phyloP scores from a whole-genome alignment of 257 asterid genomes.

The Anisodus tanguticus region DNA sequence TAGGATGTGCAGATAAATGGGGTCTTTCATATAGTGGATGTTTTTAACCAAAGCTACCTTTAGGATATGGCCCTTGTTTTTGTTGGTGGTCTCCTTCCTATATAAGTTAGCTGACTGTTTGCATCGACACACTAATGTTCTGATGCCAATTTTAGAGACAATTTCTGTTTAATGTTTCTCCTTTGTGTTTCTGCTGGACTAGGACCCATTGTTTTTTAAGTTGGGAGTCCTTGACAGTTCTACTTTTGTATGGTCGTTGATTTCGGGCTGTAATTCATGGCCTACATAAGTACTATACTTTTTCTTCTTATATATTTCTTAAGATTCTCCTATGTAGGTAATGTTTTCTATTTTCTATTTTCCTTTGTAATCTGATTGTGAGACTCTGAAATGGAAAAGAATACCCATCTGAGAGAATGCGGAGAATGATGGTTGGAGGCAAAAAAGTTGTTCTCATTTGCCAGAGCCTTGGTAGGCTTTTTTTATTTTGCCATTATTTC shows the following conservation, averaged over 20 bases:
- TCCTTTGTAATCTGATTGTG: neutral
- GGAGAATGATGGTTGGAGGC: neutral
- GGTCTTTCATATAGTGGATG: slow-evolving; percentile 13
- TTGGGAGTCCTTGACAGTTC: slow-evolving; percentile 19
- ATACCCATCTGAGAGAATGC: neutral
- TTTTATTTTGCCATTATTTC: neutral
- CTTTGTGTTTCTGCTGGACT: slow-evolving; percentile 16
- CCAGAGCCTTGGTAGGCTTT: neutral
- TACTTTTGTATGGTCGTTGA: slow-evolving; percentile 12
- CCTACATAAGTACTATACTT: neutral
- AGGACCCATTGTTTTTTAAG: slow-evolving; percentile 13
- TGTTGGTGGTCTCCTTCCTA: slow-evolving; percentile 7
- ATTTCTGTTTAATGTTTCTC: neutral
- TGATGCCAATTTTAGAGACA: slow-evolving; percentile 9
- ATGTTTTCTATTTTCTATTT: neutral
- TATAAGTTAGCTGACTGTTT: neutral
- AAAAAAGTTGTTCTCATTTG: neutral
- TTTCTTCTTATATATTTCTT: neutral
- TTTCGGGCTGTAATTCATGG: neutral
- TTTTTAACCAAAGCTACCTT: slow-evolving; percentile 16
- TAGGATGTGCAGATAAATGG: slow-evolving; percentile 14
- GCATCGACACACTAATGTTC: neutral
- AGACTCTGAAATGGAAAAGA: neutral
- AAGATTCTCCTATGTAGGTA: neutral
- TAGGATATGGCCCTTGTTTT: slow-evolving; percentile 25